Evolutionary conservation across 805 yeast genomes (phyloP), one percentile per base, ranked within the genome.

Genomic region (Candida peoriensis): DNA sequence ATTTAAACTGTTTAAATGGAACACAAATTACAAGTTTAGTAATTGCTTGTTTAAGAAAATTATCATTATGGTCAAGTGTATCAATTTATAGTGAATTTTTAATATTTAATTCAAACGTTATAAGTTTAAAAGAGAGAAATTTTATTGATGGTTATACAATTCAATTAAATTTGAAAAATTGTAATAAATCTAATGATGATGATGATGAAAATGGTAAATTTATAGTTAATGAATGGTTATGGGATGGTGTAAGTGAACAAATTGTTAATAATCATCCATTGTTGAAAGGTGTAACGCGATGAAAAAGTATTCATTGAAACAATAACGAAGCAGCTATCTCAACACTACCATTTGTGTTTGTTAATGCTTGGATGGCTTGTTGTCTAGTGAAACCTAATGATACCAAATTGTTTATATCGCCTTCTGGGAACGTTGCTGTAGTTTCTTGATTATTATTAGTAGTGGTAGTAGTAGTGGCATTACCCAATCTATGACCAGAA

Each of bases 1-100:
- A 83, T 54, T 56, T 90, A 5, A 96, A 90, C 58, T 90, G 97
- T 57, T 62, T 79, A 18, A 89, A 87, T 52, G 97, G 97, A 0
- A 88, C 95, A 8, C 88, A 86, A 44, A 81, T 85, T 2, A 85
- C 95, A 0, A 76, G 90, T 17, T 63, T 93, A 30, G 76, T 86
- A 2, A 72, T 90, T 17, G 97, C 96, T 4, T 88, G 97, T 54
- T 61, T 88, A 24, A 61, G 98, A 23, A 84, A 84, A 46, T 61
- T 84, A 14, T 82, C 86, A 18, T 76, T 81, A 47, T 93, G 98
- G 98, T 80, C 93, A 8, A 73, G 84, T 6, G 85, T 87, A 3
- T 80, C 96, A 1, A 88, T 90, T 11, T 76, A 84, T 48, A 85
- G 81, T 43, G 98, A 90, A 60, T 89, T 83, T 50, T 70, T 82